Percentiles rank a stretch among this genome's conserved stretches.
phyloP scores from a whole-genome alignment of 495 filamentous ascomycete genomes.

The Aspergillus nidulans region DNA sequence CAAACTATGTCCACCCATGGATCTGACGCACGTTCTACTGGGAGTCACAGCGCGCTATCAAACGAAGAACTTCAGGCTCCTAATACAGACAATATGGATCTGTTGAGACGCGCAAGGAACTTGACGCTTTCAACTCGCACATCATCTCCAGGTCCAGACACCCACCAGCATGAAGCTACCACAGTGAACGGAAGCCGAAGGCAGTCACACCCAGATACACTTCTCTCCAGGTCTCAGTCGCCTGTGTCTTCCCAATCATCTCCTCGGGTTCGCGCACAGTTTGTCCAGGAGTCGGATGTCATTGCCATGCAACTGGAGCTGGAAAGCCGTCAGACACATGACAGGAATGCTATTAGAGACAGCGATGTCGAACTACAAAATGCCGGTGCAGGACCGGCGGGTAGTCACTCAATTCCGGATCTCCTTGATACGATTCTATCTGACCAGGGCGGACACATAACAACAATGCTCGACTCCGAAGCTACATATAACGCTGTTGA shows the following conservation, averaged over 20 bases:
- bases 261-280: constrained; percentile 41
- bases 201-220: constrained; percentile 38
- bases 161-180: constrained; percentile 9
- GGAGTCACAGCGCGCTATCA: constrained; percentile 27
- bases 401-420: constrained; percentile 35
- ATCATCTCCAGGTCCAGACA: constrained; percentile 13
- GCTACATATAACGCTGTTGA: constrained; percentile 21
- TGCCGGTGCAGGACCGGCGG: constrained; percentile 11
- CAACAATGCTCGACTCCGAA: constrained; percentile 16
- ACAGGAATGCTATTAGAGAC: constrained; percentile 16
- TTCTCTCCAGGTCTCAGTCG: constrained; percentile 40
- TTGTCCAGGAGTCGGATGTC: constrained; percentile 44
- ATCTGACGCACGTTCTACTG: constrained; percentile 12
- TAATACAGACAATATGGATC: constrained; percentile 30
- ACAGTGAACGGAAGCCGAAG: constrained; percentile 17
- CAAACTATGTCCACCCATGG: constrained; percentile 6
- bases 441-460: constrained; percentile 23
- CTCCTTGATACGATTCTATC: constrained; percentile 35
- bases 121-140: constrained; percentile 14
- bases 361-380: constrained; percentile 14
- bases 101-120: constrained; percentile 24
- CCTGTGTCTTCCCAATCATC: constrained; percentile 44
- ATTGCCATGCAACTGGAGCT: constrained; percentile 48
- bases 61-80: constrained; percentile 35
- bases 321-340: constrained; percentile 28